Percentiles rank a stretch among this genome's conserved stretches.
Evolutionary conservation across 371 early-diverging fungal species (phyloP).

Genomic region (Mortierella sp.): DNA sequence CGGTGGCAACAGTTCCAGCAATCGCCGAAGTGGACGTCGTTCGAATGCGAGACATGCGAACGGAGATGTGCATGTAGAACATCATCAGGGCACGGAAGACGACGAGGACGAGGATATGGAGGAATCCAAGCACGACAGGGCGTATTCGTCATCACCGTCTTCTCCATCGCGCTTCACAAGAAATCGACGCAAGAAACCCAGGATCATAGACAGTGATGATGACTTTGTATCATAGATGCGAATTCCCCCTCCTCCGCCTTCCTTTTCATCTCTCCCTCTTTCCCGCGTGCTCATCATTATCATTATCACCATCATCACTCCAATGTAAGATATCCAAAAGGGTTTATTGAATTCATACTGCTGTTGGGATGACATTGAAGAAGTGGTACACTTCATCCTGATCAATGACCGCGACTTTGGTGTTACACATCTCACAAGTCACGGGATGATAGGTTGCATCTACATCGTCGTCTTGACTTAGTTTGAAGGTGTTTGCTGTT

Average conservation of each 20-base stretch:
- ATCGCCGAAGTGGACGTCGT: neutral
- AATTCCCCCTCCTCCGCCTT: neutral
- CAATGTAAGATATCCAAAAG: neutral
- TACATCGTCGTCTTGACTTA: slow-evolving; percentile 17
- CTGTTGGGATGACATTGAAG: slow-evolving; percentile 69
- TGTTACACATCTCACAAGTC: slow-evolving; percentile 68
- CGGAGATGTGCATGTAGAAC: slow-evolving; percentile 12
- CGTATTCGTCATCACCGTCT: slow-evolving; percentile 1
- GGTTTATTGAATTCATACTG: slow-evolving; percentile 7
- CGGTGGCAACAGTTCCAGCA: neutral
- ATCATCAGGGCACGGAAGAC: slow-evolving; percentile 10
- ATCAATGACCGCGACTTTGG: slow-evolving; percentile 74
- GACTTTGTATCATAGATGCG: slow-evolving; percentile 32
- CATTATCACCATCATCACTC: too few species aligned
- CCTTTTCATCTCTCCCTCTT: too few species aligned
- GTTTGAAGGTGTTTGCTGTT: slow-evolving; percentile 11
- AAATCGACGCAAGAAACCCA: slow-evolving; percentile 38
- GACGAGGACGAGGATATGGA: slow-evolving; percentile 49
- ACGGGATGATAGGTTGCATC: slow-evolving; percentile 67
- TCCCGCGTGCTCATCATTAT: too few species aligned
- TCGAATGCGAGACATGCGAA: neutral
- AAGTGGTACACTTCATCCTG: slow-evolving; percentile 78
- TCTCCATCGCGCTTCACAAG: slow-evolving; percentile 14
- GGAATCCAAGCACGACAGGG: slow-evolving; percentile 13
- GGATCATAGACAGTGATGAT: slow-evolving; percentile 42